These are phyloP conservation scores for Microsporum ferrugineum DNA, from an alignment of 2,329 filamentous ascomycete genomes.

Conservation along the genomic window DNA sequence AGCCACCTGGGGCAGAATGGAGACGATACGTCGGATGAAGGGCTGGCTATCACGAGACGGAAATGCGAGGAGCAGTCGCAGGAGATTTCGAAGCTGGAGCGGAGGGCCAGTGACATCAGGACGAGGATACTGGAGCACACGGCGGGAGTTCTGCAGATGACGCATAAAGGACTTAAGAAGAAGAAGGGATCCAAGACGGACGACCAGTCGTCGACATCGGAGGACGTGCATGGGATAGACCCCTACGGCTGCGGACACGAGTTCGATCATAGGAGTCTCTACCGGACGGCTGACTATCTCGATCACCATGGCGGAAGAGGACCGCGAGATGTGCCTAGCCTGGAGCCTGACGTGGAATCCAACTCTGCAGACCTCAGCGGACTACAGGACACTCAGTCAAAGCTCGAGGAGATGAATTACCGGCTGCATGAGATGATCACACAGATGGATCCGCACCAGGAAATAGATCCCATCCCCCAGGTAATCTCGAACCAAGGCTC, in stretches of 20 bases:
- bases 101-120: constrained; percentile 62
- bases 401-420: constrained; percentile 56
- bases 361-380: constrained; percentile 30
- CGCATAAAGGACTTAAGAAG: constrained; percentile 63
- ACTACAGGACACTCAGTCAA: constrained; percentile 52
- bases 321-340: constrained; percentile 10
- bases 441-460: constrained; percentile 26
- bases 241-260: constrained; percentile 37
- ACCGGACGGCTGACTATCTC: constrained; percentile 55
- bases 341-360: constrained; percentile 6
- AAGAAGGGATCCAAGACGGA: constrained; percentile 40
- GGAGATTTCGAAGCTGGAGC: constrained; percentile 70
- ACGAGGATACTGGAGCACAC: constrained; percentile 75
- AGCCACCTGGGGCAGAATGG: constrained; percentile 19
- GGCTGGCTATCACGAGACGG: constrained; percentile 60
- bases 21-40: constrained; percentile 44
- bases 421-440: constrained; percentile 57
- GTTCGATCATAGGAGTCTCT: constrained; percentile 69
- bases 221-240: constrained; percentile 2
- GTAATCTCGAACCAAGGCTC: constrained; percentile 19
- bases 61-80: constrained; percentile 77
- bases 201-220: constrained; percentile 20
- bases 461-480: constrained; percentile 30
- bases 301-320: constrained; percentile 36
- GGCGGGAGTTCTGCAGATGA: constrained; percentile 80